These are phyloP conservation scores for Rhodotorula sp. DNA, from an alignment of 1,284 basidiomycete genomes.

Conservation along the genomic window DNA sequence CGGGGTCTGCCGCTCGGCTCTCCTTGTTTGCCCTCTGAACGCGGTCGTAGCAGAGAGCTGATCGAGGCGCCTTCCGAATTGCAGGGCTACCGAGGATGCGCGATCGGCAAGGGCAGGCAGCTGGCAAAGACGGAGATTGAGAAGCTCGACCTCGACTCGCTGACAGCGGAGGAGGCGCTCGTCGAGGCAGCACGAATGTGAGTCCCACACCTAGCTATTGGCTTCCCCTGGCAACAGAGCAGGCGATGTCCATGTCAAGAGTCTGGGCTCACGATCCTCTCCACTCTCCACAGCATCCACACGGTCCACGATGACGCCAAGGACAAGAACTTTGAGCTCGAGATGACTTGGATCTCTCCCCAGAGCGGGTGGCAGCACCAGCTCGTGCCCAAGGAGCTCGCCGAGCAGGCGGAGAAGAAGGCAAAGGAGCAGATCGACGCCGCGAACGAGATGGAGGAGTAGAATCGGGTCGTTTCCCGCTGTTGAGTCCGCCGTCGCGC, in stretches of 20 bases:
- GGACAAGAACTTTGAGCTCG: constrained; percentile 97
- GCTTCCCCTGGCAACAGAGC: not conserved
- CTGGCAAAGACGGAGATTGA: constrained; percentile 98
- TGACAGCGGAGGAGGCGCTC: constrained; percentile 81
- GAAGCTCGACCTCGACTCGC: constrained; percentile 79
- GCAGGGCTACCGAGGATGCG: constrained; percentile 87
- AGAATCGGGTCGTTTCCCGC: not conserved
- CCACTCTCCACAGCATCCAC: constrained; percentile 73
- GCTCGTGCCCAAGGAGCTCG: constrained; percentile 78
- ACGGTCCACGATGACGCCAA: constrained; percentile 95
- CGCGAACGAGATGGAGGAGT: constrained; percentile 67
- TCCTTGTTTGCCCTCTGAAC: not conserved
- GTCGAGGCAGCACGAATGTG: constrained; percentile 92
- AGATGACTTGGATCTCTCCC: constrained; percentile 92
- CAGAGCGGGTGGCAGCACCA: constrained; percentile 79
- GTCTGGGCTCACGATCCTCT: not conserved
- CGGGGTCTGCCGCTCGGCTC: not conserved
- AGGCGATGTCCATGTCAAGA: too few species aligned
- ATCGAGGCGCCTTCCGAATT: not conserved
- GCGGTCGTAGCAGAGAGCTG: not conserved
- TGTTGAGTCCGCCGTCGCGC: too few species aligned
- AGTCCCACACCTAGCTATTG: constrained; percentile 48
- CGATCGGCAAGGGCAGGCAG: constrained; percentile 93
- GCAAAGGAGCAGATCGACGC: constrained; percentile 85
- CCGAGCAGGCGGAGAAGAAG: constrained; percentile 80